These are phyloP conservation scores for Berkeleyomyces basicola DNA, from an alignment of 2,329 filamentous ascomycete genomes.

Conservation along the genomic window DNA sequence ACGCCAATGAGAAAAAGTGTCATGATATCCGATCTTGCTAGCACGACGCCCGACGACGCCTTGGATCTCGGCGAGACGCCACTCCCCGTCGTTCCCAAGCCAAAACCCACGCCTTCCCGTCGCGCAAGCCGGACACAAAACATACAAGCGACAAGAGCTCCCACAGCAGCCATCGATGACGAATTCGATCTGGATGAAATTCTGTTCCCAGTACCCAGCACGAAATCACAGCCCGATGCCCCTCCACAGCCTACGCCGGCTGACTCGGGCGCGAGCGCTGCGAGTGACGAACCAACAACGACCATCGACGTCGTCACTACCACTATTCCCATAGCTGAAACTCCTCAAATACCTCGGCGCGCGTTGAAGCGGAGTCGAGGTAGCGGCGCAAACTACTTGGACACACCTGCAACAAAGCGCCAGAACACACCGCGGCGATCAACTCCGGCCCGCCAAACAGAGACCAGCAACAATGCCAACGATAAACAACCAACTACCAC, in stretches of 20 bases:
- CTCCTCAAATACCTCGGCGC: conserved; percentile 3
- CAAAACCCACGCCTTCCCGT: neutral
- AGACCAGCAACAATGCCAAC: neutral
- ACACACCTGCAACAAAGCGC: conserved; percentile 4
- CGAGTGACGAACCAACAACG: conserved; percentile 4
- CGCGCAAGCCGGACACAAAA: neutral
- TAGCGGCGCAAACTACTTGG: neutral
- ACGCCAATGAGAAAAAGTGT: neutral
- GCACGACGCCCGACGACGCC: conserved; percentile 8
- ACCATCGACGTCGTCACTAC: conserved; percentile 9
- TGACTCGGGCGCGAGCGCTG: conserved; percentile 7
- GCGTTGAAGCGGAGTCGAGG: neutral
- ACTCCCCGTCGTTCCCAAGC: neutral
- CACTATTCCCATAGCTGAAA: conserved; percentile 8
- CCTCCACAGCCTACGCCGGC: neutral
- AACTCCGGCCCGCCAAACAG: conserved; percentile 5
- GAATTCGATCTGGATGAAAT: conserved; percentile 3
- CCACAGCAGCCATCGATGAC: neutral
- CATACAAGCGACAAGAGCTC: neutral
- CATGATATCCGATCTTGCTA: conserved; percentile 12
- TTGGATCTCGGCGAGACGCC: conserved; percentile 5
- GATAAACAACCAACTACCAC: neutral
- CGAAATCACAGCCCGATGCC: neutral
- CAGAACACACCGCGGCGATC: neutral
- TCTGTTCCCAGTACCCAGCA: neutral